A percentile compares a stretch with the other conserved stretches of the same genome.
Conservation (phyloP, 352 stramenopile species). For the Phytophthora melonis region DNA sequence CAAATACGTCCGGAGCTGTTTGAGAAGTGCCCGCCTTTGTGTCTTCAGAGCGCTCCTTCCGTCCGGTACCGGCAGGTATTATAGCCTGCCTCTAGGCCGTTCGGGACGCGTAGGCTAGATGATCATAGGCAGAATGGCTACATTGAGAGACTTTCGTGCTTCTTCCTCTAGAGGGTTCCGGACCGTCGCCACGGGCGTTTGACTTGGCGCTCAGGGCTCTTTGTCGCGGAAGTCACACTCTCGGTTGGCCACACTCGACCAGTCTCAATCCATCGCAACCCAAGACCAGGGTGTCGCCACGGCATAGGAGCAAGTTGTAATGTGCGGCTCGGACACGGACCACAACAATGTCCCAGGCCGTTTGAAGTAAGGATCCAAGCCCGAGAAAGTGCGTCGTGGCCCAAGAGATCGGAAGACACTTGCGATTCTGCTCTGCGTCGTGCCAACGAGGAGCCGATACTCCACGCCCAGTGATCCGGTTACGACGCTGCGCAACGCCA, state of each 20-base stretch:
- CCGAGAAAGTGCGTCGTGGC: slow-evolving; percentile 33
- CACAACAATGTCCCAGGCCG: slow-evolving; percentile 28
- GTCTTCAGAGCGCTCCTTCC: slow-evolving; percentile 13
- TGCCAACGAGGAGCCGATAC: no score
- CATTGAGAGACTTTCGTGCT: not conserved
- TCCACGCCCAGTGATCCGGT: slow-evolving; percentile 3
- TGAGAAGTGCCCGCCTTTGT: not conserved
- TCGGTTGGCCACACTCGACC: not conserved
- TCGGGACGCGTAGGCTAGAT: not conserved
- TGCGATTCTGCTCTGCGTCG: not conserved
- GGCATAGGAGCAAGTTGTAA: slow-evolving; percentile 2
- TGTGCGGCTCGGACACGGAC: slow-evolving; percentile 5
- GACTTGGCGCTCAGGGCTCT: not conserved
- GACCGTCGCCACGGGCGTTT: not conserved
- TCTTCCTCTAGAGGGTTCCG: not conserved
- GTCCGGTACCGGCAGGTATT: slow-evolving; percentile 11
- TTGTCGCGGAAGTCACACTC: not conserved
- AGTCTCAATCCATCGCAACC: slow-evolving; percentile 1
- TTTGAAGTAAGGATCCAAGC: slow-evolving; percentile 1
- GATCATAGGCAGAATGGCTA: not conserved
- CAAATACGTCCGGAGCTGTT: slow-evolving; percentile 12
- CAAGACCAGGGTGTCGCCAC: slow-evolving; percentile 5
- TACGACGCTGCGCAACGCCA: slow-evolving; percentile 22
- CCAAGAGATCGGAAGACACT: not conserved
- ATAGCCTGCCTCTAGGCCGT: not conserved